A percentile compares a stretch with the other conserved stretches of the same genome.
phyloP scores from a whole-genome alignment of 2,329 filamentous ascomycete genomes.

The Exophiala aquamarina region DNA sequence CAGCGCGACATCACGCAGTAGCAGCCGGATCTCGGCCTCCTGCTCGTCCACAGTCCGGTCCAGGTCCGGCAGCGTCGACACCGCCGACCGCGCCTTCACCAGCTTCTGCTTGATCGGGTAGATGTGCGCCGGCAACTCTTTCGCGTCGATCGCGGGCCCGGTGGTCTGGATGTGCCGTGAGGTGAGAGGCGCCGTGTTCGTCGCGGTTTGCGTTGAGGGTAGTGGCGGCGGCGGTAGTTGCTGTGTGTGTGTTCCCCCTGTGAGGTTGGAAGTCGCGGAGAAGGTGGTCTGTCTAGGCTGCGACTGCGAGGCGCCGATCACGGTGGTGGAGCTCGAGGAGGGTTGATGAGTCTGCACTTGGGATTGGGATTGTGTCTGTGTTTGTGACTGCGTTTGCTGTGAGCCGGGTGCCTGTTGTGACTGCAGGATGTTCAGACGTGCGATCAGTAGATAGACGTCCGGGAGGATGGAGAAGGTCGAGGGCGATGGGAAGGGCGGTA shows the following conservation, averaged over 20 bases:
- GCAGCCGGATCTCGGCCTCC: constrained; percentile 42
- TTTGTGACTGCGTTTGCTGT: constrained; percentile 46
- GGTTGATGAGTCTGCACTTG: constrained; percentile 27
- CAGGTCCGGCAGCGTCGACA: constrained; percentile 45
- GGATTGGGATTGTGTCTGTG: constrained; percentile 38
- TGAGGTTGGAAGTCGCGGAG: constrained; percentile 28
- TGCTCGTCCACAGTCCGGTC: constrained; percentile 45
- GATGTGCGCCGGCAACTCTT: constrained; percentile 77
- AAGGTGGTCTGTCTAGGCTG: constrained; percentile 26
- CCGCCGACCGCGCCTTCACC: constrained; percentile 65
- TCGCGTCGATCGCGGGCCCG: constrained; percentile 55
- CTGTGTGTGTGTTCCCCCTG: constrained; percentile 30
- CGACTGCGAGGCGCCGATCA: constrained; percentile 16
- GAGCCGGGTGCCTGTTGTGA: neutral
- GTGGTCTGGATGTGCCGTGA: constrained; percentile 1
- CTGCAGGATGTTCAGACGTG: constrained; percentile 55
- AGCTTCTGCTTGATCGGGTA: constrained; percentile 80
- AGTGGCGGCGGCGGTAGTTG: constrained; percentile 32
- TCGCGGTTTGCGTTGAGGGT: constrained; percentile 27
- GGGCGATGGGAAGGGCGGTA: constrained; percentile 65
- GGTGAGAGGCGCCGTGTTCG: constrained; percentile 29
- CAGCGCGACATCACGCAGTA: constrained; percentile 40
- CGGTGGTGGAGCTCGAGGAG: constrained; percentile 30
- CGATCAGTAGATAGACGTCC: constrained; percentile 74
- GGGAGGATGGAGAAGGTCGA: constrained; percentile 84